Evolutionary conservation across 768 basidiomycete species (phyloP).

Genomic region (Phlebiopsis gigantea): DNA sequence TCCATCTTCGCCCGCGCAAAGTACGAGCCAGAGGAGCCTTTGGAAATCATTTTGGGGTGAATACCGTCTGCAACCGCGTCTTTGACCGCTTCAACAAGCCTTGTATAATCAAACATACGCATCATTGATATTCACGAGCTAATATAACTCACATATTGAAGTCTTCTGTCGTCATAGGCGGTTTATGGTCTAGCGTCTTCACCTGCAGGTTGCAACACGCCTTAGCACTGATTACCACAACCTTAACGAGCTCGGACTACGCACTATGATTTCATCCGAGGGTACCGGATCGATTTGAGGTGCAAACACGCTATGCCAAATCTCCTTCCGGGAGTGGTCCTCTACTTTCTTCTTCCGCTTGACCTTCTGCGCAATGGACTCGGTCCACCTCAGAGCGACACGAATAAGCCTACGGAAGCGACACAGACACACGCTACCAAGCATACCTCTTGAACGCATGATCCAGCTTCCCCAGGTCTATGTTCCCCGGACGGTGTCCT

Average conservation of each 20-base stretch:
- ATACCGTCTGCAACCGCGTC: slow-evolving; percentile 70
- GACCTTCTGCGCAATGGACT: slow-evolving; percentile 81
- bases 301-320: slow-evolving; percentile 79
- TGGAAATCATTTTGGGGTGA: slow-evolving; percentile 87
- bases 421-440: not conserved
- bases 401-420: not conserved
- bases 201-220: slow-evolving; percentile 31
- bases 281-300: slow-evolving; percentile 41
- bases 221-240: not conserved
- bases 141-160: slow-evolving; percentile 58
- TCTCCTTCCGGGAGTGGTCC: slow-evolving; percentile 61
- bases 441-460: slow-evolving; percentile 75
- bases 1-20: slow-evolving; percentile 84
- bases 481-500: slow-evolving; percentile 48
- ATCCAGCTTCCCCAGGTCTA: slow-evolving; percentile 77
- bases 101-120: slow-evolving; percentile 25
- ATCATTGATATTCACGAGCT: not conserved
- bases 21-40: slow-evolving; percentile 88
- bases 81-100: slow-evolving; percentile 59
- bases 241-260: slow-evolving; percentile 16
- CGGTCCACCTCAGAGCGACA: slow-evolving; percentile 60
- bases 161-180: slow-evolving; percentile 67
- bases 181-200: slow-evolving; percentile 79
- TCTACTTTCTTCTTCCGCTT: slow-evolving; percentile 72
- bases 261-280: slow-evolving; percentile 32